Evolutionary conservation across 179 eudicot genomes (phyloP), one percentile per base, ranked within the genome.

Genomic region (Silene vulgaris): DNA sequence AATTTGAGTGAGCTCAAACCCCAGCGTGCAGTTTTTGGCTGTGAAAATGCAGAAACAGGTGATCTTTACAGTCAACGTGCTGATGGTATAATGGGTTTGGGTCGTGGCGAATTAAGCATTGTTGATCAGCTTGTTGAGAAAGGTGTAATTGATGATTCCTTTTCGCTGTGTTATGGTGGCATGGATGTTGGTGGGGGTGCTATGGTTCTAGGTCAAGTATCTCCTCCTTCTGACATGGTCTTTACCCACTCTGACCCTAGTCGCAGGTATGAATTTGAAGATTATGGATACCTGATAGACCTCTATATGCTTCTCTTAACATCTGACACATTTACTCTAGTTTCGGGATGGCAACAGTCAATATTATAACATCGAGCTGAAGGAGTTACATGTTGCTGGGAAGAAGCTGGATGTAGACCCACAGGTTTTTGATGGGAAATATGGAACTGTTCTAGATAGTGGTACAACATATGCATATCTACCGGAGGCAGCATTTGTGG

Each of bases 1-100:
- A 91, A 95, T 61, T 81, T 84, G 81, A 95, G 99, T 80, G 91
- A 84, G 30, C 93, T 95, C 20, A 80, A 75, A 63, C 96, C 99
- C 52, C 97, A 95, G 76, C 92, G 90, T 81, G 96, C 93, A 50
- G 84, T 87, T 78, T 92, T 95, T 83, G 99, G 99, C 37, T 95
- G 99, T 85, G 99, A 95, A 82, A 90, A 85, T 87, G 76, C 84
- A 71, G 97, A 95, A 88, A 95, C 99, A 7, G 99, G 99, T 43
- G 96, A 89, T 75, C 90, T 95, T 17, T 95, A 85, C 72, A 95
- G 89, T 80, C 97, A 95, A 76, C 97, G 86, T 82, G 97, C 97
- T 84, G 99, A 95, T 83, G 97, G 99, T 61, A 92, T 95, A 69
- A 90, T 95, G 97, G 97, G 99, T 71, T 77, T 95, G 86, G 97